Evolutionary conservation across 176 grass and related monocot genomes (phyloP), one percentile per base, ranked within the genome.

Genomic region (Musa acuminata): DNA sequence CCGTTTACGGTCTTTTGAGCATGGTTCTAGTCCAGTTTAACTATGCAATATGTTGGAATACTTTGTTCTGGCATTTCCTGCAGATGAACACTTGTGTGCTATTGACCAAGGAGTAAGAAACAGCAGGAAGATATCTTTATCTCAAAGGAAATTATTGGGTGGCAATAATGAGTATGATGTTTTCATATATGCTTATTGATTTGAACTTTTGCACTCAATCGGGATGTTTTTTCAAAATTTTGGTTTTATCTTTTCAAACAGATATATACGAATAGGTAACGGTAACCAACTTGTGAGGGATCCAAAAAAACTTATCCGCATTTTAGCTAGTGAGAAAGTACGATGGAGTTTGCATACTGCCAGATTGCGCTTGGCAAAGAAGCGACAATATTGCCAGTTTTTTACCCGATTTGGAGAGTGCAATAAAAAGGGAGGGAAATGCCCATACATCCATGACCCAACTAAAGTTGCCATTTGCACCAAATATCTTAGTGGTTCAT

Each of bases 401-500:
- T 99, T 91, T 80, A 91, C 95, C 71, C 90, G 90, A 51, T 93
- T 99, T 59, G 95, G 90, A 14, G 69, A 84, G 64, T 93, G 90
- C 89, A 94, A 89, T 67, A 91, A 91, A 73, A 79, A 82, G 65
- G 81, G 62, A 22, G 85, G 83, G 66, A 91, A 89, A 62, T 99
- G 95, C 29, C 84, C 68, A 20, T 99, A 87, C 73, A 91, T 99
- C 75, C 95, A 94, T 77, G 95, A 99, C 69, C 82, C 35, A 74
- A 84, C 95, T 80, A 94, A 99, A 81, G 87, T 99, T 53, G 85
- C 90, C 78, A 99, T 99, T 52, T 99, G 95, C 79, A 99, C 95
- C 84, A 99, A 92, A 83, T 99, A 91, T 82, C 88, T 99, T 87
- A 94, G 70, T 73, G 95, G 90, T 78, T 81, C 82, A 75, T 99